Evolutionary conservation across 257 asterid species (phyloP).

Genomic region (Salvia splendens): DNA sequence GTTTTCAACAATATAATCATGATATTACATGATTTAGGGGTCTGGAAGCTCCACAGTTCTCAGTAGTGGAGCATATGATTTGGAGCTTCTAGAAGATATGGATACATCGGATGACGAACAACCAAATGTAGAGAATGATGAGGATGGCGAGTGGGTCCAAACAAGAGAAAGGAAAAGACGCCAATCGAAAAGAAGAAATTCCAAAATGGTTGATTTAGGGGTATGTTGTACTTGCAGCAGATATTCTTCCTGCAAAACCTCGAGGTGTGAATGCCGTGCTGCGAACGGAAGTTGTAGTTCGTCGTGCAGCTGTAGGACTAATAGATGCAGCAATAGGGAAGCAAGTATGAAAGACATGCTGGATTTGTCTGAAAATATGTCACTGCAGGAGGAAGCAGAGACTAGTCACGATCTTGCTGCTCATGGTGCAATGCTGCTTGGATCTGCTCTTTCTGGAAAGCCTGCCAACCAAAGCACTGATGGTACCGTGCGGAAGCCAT

Average conservation of each 20-base stretch:
- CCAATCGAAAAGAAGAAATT: conserved; percentile 39
- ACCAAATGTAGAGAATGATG: conserved; percentile 25
- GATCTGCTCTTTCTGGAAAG: conserved; percentile 75
- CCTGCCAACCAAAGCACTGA: conserved; percentile 44
- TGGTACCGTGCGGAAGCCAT: conserved; percentile 59
- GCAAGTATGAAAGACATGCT: conserved; percentile 20
- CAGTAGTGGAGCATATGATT: conserved; percentile 36
- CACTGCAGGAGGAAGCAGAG: conserved; percentile 44
- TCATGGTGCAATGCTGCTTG: conserved; percentile 85
- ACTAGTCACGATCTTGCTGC: conserved; percentile 54
- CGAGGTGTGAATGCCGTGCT: conserved; percentile 82
- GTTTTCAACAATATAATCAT: neutral
- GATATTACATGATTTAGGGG: conserved; percentile 43
- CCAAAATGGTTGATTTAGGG: conserved; percentile 33
- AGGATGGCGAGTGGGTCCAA: conserved; percentile 47
- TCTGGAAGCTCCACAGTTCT: conserved; percentile 51
- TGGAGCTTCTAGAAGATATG: conserved; percentile 68
- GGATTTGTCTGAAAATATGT: conserved; percentile 33
- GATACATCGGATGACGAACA: conserved; percentile 68
- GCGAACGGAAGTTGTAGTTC: conserved; percentile 50
- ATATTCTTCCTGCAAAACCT: conserved; percentile 68
- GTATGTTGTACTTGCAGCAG: conserved; percentile 81
- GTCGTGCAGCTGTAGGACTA: conserved; percentile 59
- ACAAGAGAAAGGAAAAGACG: conserved; percentile 44
- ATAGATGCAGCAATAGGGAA: conserved; percentile 65